Evolutionary conservation across 2,329 filamentous ascomycete species (phyloP).

Genomic region (Penicillium sp.): DNA sequence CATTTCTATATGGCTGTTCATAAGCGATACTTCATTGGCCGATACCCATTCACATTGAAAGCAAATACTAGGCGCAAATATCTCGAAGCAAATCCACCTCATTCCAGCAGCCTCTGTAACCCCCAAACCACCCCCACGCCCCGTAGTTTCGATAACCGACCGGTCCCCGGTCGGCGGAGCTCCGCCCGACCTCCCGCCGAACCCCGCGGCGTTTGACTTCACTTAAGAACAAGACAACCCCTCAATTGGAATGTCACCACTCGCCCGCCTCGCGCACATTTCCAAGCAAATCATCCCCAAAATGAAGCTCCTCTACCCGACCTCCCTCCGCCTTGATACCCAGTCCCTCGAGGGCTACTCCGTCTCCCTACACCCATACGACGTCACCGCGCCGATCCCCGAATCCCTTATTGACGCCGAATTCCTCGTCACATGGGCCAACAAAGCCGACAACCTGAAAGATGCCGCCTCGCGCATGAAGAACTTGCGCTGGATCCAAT

Average conservation of each 20-base stretch:
- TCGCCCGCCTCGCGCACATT: not conserved
- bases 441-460: conserved; percentile 59
- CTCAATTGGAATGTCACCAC: conserved; percentile 6
- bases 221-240: not conserved
- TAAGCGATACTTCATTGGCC: not conserved
- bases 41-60: conserved; percentile 4
- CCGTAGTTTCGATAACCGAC: not conserved
- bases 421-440: conserved; percentile 64
- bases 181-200: not conserved
- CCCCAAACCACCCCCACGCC: not conserved
- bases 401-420: conserved; percentile 61
- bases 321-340: conserved; percentile 61
- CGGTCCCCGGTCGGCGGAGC: not conserved
- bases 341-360: conserved; percentile 60
- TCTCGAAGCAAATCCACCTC: not conserved
- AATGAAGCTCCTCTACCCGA: conserved; percentile 68
- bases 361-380: conserved; percentile 60
- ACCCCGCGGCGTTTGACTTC: not conserved
- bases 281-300: not conserved
- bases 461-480: conserved; percentile 59
- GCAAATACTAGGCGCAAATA: not conserved
- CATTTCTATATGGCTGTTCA: not conserved
- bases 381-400: conserved; percentile 59
- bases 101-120: not conserved
- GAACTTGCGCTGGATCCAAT: conserved; percentile 66